Evolutionary conservation across 2,329 filamentous ascomycete species (phyloP).

Genomic region (Leptographium procerum): DNA sequence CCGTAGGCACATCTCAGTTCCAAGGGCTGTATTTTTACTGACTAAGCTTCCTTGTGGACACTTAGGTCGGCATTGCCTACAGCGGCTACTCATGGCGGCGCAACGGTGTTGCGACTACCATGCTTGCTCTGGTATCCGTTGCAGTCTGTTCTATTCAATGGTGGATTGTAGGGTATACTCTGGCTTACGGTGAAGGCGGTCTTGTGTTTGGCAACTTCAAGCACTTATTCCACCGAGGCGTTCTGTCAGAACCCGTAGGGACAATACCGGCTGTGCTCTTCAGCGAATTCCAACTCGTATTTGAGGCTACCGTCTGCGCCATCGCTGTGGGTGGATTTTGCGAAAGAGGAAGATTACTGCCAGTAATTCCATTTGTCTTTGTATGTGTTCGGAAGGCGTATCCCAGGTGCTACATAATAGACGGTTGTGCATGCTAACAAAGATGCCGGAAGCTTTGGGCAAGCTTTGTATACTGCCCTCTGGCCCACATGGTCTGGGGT

Average conservation of each 20-base stretch:
- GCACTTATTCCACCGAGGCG: slow-evolving; percentile 79
- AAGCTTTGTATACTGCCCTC: slow-evolving; percentile 89
- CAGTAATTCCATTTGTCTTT: slow-evolving; percentile 7
- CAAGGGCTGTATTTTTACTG: no score
- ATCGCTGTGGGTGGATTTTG: slow-evolving; percentile 6
- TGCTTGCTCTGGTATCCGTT: slow-evolving; percentile 67
- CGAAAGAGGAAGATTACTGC: slow-evolving; percentile 3
- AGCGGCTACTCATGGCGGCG: slow-evolving; percentile 8
- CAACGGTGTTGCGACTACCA: slow-evolving; percentile 7
- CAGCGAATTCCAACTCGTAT: slow-evolving; percentile 55
- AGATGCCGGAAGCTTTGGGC: slow-evolving; percentile 49
- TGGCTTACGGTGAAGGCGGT: slow-evolving; percentile 74
- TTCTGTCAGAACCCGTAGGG: slow-evolving; percentile 82
- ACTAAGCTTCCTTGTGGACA: background rate
- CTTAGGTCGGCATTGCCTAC: slow-evolving; percentile 8
- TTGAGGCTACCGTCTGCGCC: slow-evolving; percentile 8
- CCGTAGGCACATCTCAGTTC: background rate
- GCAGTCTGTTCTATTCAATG: slow-evolving; percentile 91
- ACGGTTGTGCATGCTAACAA: no score
- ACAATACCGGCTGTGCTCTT: slow-evolving; percentile 90
- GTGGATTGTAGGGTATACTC: slow-evolving; percentile 98
- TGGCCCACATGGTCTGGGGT: slow-evolving; percentile 90
- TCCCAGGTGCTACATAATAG: background rate
- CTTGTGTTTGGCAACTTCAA: slow-evolving; percentile 77
- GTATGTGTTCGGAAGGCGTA: background rate